Base-by-base conservation (phyloP, 2,329 filamentous ascomycete genomes). In the Clarireedia paspali region DNA sequence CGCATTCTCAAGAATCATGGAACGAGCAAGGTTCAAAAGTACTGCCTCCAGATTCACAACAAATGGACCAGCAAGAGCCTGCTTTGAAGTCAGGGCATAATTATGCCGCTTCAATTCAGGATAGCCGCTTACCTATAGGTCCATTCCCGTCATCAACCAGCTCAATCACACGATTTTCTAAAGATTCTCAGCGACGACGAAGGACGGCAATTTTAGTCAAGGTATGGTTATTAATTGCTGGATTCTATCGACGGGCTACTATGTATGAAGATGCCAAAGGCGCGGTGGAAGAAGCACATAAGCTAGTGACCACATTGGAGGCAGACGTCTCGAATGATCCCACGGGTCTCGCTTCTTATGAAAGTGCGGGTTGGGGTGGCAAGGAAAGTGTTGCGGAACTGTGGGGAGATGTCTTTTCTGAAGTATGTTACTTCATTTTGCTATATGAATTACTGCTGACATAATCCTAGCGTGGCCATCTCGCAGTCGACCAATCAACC, bases 211-310 rank as follows among this genome's bases (percentile, higher is more conserved):
- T 83, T 10, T 69, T 99, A 15, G 75, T 91, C 20, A 87, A 86
- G 62, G 84, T 96, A 34, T 99, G 94, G 94, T 77, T 96, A 7
- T 87, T 94, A 68, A 90, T 96, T 59, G 87, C 90, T 2, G 87
- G 87, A 0, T 85, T 97, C 61, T 99, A 97, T 68, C 83, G 90
- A 27, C 82, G 90, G 53, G 89, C 92, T 6, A 81, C 81, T 7
- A 83, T 95, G 74, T 82, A 83, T 55, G 86, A 91, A 20, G 92
- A 97, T 68, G 84, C 88, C 12, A 82, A 82, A 63, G 88, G 85
- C 52, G 90, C 92, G 6, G 82, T 91, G 27, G 79, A 83, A 10
- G 94, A 97, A 74, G 94, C 92, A 1, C 78, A 83, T 57, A 88
- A 88, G 67, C 78, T 96, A 38, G 84, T 90, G 1, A 78, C 86